phyloP scores from a whole-genome alignment of 768 basidiomycete genomes.

The Trametes gibbosa region DNA sequence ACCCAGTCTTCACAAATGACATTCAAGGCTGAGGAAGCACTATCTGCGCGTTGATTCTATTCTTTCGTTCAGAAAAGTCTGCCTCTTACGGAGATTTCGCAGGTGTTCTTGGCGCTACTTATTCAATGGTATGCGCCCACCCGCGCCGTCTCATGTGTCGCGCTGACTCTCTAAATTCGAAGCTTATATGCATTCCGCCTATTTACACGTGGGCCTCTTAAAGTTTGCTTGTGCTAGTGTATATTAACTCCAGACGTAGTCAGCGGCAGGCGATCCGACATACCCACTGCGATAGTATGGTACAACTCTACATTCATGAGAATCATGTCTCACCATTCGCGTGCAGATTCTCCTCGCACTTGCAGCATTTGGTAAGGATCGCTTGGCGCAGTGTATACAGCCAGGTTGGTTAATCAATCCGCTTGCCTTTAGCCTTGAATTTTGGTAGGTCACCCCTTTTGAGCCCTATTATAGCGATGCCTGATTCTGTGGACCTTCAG shows the following conservation, averaged over 20 bases:
- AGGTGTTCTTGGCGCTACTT: slow-evolving; percentile 19
- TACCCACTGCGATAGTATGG: background rate
- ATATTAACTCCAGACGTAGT: background rate
- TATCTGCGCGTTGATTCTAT: slow-evolving; percentile 11
- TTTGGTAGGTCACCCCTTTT: background rate
- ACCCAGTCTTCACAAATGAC: background rate
- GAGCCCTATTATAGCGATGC: too few relatives aligned
- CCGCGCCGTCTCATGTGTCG: background rate
- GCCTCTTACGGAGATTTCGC: background rate
- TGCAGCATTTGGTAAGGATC: slow-evolving; percentile 1
- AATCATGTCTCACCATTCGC: background rate
- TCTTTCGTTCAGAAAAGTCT: background rate
- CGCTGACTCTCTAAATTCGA: background rate
- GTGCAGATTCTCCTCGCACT: background rate
- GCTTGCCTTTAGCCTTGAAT: background rate
- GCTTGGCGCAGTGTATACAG: too few relatives aligned
- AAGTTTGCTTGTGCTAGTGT: rapidly evolving
- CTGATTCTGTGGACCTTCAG: too few relatives aligned
- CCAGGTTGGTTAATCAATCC: background rate
- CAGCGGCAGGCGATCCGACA: background rate
- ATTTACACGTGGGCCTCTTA: background rate
- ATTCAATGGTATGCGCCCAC: slow-evolving; percentile 14
- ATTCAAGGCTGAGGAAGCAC: slow-evolving; percentile 18
- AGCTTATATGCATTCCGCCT: slow-evolving; percentile 24
- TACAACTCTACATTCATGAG: background rate